These are phyloP conservation scores for Microsporum audouinii DNA, from an alignment of 2,329 filamentous ascomycete genomes.

Conservation along the genomic window DNA sequence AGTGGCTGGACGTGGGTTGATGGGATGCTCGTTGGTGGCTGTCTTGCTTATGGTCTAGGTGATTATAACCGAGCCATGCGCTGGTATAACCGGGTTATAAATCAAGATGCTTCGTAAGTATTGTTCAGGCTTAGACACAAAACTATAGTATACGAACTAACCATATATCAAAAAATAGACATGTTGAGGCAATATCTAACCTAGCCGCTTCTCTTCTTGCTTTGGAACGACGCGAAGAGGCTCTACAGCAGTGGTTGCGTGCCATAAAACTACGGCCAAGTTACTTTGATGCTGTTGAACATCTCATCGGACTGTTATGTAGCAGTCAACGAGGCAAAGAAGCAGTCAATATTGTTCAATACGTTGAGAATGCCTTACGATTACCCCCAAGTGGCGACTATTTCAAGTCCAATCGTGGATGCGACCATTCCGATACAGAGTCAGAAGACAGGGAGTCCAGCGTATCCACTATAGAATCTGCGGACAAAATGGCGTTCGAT, in stretches of 20 bases:
- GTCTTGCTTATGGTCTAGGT: conserved; percentile 79
- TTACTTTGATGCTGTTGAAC: conserved; percentile 90
- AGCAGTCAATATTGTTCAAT: conserved; percentile 76
- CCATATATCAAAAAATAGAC: conserved; percentile 39
- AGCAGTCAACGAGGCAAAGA: conserved; percentile 68
- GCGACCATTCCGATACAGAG: conserved; percentile 51
- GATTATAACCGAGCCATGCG: conserved; percentile 58
- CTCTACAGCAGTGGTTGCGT: conserved; percentile 71
- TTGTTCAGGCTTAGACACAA: not conserved
- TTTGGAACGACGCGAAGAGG: conserved; percentile 69
- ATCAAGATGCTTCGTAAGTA: conserved; percentile 46
- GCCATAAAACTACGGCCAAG: conserved; percentile 74
- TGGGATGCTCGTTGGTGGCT: conserved; percentile 82
- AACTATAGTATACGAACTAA: not conserved
- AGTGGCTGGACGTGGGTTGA: conserved; percentile 83
- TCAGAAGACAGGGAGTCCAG: conserved; percentile 43
- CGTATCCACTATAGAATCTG: conserved; percentile 40
- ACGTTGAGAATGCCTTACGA: conserved; percentile 63
- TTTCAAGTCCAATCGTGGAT: conserved; percentile 41
- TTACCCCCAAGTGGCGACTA: conserved; percentile 38
- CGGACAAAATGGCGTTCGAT: conserved; percentile 48
- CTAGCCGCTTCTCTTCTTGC: conserved; percentile 80
- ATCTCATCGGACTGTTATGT: conserved; percentile 79
- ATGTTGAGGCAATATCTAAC: conserved; percentile 90
- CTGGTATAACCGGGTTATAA: conserved; percentile 46